A percentile compares a stretch with the other conserved stretches of the same genome.
Conservation (phyloP, 305 asterid species). For the Lippia alba region DNA sequence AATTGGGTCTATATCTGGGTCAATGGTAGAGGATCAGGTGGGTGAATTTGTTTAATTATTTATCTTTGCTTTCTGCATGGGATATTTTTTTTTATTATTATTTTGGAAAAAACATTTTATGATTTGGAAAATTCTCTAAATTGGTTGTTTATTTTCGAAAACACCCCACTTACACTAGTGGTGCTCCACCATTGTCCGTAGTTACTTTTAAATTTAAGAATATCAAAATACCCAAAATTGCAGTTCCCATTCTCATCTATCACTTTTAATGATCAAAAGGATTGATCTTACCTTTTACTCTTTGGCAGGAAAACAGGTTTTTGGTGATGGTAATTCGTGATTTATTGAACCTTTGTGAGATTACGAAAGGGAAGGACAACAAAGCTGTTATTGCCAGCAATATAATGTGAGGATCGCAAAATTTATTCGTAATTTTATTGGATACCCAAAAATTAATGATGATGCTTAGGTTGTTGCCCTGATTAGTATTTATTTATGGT, state of each 20-base stretch:
- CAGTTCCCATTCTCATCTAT: slow-evolving; percentile 14
- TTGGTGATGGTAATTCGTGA: slow-evolving; percentile 99
- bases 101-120: too few species aligned
- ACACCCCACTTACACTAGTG: too few species aligned
- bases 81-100: background rate
- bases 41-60: background rate
- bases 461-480: slow-evolving; percentile 5
- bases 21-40: slow-evolving; percentile 99
- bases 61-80: slow-evolving; percentile 13
- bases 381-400: slow-evolving; percentile 99
- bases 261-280: background rate
- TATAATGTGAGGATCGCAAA: slow-evolving; percentile 70
- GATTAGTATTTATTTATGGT: background rate
- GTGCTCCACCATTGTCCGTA: too few species aligned
- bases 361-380: slow-evolving; percentile 98
- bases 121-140: too few species aligned
- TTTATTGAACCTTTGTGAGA: slow-evolving; percentile 93
- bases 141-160: too few species aligned
- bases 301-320: slow-evolving; percentile 91
- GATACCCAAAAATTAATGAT: slow-evolving; percentile 2
- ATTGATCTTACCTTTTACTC: background rate
- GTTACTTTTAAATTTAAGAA: too few species aligned
- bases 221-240: background rate
- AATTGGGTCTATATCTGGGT: slow-evolving; percentile 98
- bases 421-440: slow-evolving; percentile 9